Percentiles rank a stretch among this genome's conserved stretches.
These are phyloP conservation scores for Nigrospora oryzae DNA, from an alignment of 2,329 filamentous ascomycete species.

Conservation along the genomic window DNA sequence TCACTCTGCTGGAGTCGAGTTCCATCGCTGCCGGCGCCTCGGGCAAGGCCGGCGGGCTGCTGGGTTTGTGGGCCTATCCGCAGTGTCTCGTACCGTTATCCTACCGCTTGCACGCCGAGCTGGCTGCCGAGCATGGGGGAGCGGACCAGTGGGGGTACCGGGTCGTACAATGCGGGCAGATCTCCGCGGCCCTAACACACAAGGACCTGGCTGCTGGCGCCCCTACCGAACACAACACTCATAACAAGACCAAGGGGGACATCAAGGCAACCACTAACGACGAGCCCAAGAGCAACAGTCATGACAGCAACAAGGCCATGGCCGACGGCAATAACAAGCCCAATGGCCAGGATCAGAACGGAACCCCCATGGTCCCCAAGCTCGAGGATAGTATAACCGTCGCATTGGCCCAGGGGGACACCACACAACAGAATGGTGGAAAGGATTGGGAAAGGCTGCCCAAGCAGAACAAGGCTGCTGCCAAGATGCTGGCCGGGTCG, in stretches of 20 bases:
- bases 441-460: constrained; percentile 54
- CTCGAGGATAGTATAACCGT: not conserved
- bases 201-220: constrained; percentile 13
- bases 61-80: constrained; percentile 90
- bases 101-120: constrained; percentile 72
- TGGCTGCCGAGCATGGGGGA: constrained; percentile 78
- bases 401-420: not conserved
- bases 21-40: constrained; percentile 85
- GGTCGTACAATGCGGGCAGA: constrained; percentile 62
- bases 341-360: not conserved
- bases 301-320: not conserved
- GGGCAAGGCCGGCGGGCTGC: constrained; percentile 85
- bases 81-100: constrained; percentile 75
- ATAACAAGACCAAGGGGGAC: constrained; percentile 14
- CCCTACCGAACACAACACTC: constrained; percentile 17
- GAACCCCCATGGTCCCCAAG: not conserved
- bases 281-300: not conserved
- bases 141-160: constrained; percentile 80
- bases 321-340: constrained; percentile 3
- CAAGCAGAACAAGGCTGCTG: constrained; percentile 45
- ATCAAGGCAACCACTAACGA: not conserved
- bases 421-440: constrained; percentile 13
- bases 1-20: constrained; percentile 82
- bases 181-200: constrained; percentile 26
- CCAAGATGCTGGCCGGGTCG: constrained; percentile 40